Percentiles rank a stretch among this genome's conserved stretches.
These are phyloP conservation scores for Scheffersomyces lignicola DNA, from an alignment of 1,139 yeast species.

Conservation along the genomic window DNA sequence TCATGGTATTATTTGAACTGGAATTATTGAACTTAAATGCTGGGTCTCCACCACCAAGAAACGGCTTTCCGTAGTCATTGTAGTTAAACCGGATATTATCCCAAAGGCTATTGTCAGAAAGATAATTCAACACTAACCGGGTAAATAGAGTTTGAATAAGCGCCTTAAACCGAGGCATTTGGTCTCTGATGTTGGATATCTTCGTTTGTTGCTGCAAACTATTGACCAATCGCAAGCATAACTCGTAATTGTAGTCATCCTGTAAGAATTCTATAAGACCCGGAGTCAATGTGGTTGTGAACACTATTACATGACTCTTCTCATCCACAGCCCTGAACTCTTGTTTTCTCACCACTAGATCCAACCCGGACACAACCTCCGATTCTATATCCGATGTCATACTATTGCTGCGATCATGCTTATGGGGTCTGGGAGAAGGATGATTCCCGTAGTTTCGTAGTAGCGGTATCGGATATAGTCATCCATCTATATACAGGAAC, in stretches of 20 bases:
- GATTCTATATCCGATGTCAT: no score
- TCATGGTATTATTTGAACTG: conserved; percentile 53
- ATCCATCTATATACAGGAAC: no score
- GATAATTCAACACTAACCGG: conserved; percentile 24
- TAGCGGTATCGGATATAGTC: no score
- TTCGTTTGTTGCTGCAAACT: conserved; percentile 28
- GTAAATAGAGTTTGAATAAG: conserved; percentile 25
- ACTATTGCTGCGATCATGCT: no score
- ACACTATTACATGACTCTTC: conserved; percentile 11
- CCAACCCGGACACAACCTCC: no score
- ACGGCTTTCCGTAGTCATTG: conserved; percentile 41
- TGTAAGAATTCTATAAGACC: conserved; percentile 17
- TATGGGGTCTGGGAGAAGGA: no score
- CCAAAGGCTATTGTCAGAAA: conserved; percentile 19
- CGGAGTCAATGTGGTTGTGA: conserved; percentile 18
- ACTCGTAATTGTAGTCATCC: conserved; percentile 40
- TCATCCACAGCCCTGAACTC: conserved; percentile 7
- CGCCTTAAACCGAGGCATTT: conserved; percentile 16
- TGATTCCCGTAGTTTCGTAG: no score
- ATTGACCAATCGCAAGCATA: conserved; percentile 34
- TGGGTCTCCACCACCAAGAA: conserved; percentile 12
- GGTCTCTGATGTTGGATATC: conserved; percentile 29
- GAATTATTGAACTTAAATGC: conserved; percentile 49
- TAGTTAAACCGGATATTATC: conserved; percentile 19
- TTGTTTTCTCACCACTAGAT: no score